Base-by-base conservation (phyloP, 2,329 filamentous ascomycete genomes). In the Chrysoporthe puriensis region DNA sequence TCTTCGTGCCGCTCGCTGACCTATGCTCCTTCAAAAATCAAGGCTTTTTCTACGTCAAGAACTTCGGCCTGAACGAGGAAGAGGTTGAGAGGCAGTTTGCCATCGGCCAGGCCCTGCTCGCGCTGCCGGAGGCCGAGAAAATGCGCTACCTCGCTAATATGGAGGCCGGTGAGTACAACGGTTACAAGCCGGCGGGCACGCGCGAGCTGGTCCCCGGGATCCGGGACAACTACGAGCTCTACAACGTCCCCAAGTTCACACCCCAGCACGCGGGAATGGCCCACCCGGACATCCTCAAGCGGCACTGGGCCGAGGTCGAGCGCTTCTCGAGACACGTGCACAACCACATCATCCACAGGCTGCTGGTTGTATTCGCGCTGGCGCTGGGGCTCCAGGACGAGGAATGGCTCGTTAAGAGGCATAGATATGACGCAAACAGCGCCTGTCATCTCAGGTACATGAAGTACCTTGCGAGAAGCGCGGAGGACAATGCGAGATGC, bases 371-470 rank as follows among this genome's bases (percentile, higher is more conserved):
- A 14, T 86, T 90, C 67, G 86, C 87, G 7, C 84, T 88, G 63
- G 77, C 88, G 1, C 80, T 90, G 0, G 80, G 89, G 71, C 78
- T 90, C 0, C 83, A 84, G 0, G 83, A 86, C 48, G 86, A 89
- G 72, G 82, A 88, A 2, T 81, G 84, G 66, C 79, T 90, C 3
- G 81, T 85, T 13, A 81, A 81, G 4, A 79, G 83, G 59, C 87
- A 89, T 72, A 78, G 77, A 1, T 90, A 88, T 72, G 82, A 87
- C 3, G 78, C 82, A 59, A 79, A 82, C 34, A 81, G 82, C 40
- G 85, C 88, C 66, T 83, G 86, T 66, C 86, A 88, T 72, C 79
- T 88, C 48, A 82, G 87, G 3, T 88, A 88, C 75, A 88, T 88
- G 85, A 79, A 84, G 60, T 88, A 88, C 71, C 78, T 80, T 18